A percentile compares a stretch with the other conserved stretches of the same genome.
Conservation (phyloP, 495 filamentous ascomycete species). For the Letharia lupina region DNA sequence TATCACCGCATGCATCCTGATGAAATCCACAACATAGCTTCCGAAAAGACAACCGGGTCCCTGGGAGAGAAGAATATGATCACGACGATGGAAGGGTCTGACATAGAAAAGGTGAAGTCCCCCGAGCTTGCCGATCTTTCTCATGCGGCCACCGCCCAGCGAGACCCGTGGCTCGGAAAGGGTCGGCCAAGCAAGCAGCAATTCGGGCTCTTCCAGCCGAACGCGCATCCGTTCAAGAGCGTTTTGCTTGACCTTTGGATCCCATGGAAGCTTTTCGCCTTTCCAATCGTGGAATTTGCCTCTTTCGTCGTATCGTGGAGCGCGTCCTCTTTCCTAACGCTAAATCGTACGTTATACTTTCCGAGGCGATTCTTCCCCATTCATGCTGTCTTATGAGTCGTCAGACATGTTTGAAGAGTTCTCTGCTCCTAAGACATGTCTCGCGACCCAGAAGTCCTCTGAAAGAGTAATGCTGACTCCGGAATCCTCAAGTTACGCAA, state of each 20-base stretch:
- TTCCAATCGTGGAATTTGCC: conserved; percentile 56
- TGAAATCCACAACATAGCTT: conserved; percentile 17
- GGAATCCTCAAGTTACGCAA: conserved; percentile 39
- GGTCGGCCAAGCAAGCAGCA: conserved; percentile 47
- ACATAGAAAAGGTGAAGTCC: conserved; percentile 3
- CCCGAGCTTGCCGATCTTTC: conserved; percentile 9
- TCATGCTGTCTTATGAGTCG: too few species aligned
- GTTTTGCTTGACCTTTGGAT: conserved; percentile 38
- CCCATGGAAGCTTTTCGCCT: conserved; percentile 50
- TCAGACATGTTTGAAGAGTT: too few species aligned
- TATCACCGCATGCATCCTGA: conserved; percentile 41
- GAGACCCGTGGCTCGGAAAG: conserved; percentile 36
- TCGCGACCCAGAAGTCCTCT: too few species aligned
- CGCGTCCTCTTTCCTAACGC: conserved; percentile 50
- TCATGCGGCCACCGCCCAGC: conserved; percentile 17
- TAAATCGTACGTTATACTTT: conserved; percentile 35
- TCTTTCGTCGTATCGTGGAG: conserved; percentile 54
- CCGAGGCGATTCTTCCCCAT: too few species aligned
- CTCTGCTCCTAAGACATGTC: too few species aligned
- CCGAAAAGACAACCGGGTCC: neutral
- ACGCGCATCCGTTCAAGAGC: conserved; percentile 33
- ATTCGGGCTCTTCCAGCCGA: conserved; percentile 44
- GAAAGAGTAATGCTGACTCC: too few species aligned
- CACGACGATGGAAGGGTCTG: conserved; percentile 8
- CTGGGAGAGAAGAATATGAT: conserved; percentile 9